phyloP scores from a whole-genome alignment of 2,329 filamentous ascomycete species.

The Xylaria digitata region DNA sequence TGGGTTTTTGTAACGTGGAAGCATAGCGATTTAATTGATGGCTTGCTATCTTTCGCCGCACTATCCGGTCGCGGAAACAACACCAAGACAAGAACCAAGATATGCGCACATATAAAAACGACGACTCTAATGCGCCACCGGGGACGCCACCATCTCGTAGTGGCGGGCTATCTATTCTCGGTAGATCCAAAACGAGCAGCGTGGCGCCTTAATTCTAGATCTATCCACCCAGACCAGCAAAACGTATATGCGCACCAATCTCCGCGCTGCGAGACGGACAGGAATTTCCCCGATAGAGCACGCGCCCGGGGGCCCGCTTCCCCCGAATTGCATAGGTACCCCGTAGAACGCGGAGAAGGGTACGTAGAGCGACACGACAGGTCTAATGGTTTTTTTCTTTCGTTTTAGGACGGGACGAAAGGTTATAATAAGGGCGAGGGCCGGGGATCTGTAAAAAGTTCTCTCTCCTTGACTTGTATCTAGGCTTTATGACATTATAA shows the following conservation, averaged over 20 bases:
- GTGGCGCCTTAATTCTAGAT: too few relatives aligned
- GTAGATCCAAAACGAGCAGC: too few relatives aligned
- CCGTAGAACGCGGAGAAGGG: slow-evolving; percentile 29
- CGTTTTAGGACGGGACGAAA: too few relatives aligned
- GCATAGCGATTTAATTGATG: not conserved
- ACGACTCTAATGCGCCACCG: too few relatives aligned
- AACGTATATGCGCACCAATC: slow-evolving; percentile 35
- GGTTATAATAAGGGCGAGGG: slow-evolving; percentile 13
- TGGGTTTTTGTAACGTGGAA: not conserved
- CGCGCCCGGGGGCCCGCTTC: slow-evolving; percentile 18
- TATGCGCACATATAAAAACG: too few relatives aligned
- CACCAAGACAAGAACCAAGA: not conserved
- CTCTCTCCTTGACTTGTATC: not conserved
- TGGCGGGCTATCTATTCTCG: too few relatives aligned
- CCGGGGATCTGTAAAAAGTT: not conserved
- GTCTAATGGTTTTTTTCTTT: not conserved
- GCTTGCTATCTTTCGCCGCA: not conserved
- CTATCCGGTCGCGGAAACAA: not conserved
- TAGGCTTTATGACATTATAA: slow-evolving; percentile 3
- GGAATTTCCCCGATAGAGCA: slow-evolving; percentile 28
- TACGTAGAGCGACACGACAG: slow-evolving; percentile 6
- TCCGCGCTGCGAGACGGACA: slow-evolving; percentile 16
- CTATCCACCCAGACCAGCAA: not conserved
- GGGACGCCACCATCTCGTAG: too few relatives aligned
- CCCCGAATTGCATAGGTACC: slow-evolving; percentile 12